phyloP scores from a whole-genome alignment of 1,284 basidiomycete species.

The Moniliella sp. region DNA sequence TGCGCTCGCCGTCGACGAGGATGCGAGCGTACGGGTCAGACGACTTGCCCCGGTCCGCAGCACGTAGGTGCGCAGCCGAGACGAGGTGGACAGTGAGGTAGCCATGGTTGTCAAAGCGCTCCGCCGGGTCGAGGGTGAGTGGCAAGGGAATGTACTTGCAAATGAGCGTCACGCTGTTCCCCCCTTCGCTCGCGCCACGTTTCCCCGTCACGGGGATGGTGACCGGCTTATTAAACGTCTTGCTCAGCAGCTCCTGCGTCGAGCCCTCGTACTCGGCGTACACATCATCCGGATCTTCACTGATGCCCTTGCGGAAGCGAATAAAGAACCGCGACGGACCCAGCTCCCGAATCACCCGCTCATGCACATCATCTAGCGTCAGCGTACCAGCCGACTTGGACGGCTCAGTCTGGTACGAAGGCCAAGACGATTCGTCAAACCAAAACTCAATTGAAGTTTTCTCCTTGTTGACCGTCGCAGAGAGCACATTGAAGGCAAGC shows the following conservation, averaged over 20 bases:
- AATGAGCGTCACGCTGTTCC: constrained; percentile 11
- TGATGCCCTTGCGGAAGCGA: constrained; percentile 17
- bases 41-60: constrained; percentile 55
- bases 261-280: constrained; percentile 28
- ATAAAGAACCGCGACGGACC: constrained; percentile 75
- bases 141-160: constrained; percentile 61
- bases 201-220: constrained; percentile 44
- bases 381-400: constrained; percentile 56
- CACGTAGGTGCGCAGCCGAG: constrained; percentile 52
- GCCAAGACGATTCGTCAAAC: constrained; percentile 51
- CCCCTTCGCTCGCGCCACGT: constrained; percentile 36
- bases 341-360: constrained; percentile 82
- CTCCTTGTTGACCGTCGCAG: constrained; percentile 50
- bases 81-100: constrained; percentile 58
- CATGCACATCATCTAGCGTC: constrained; percentile 75
- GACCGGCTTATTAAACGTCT: constrained; percentile 41
- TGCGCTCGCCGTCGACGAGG: constrained; percentile 54
- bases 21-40: constrained; percentile 72
- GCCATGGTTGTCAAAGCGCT: constrained; percentile 87
- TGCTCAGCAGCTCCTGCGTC: constrained; percentile 26
- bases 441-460: constrained; percentile 60
- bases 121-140: constrained; percentile 61
- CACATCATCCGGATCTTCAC: constrained; percentile 19
- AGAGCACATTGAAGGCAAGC: constrained; percentile 67
- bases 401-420: constrained; percentile 51